These are phyloP conservation scores for Colletotrichum spinosum DNA, from an alignment of 2,329 filamentous ascomycete species.

Conservation along the genomic window DNA sequence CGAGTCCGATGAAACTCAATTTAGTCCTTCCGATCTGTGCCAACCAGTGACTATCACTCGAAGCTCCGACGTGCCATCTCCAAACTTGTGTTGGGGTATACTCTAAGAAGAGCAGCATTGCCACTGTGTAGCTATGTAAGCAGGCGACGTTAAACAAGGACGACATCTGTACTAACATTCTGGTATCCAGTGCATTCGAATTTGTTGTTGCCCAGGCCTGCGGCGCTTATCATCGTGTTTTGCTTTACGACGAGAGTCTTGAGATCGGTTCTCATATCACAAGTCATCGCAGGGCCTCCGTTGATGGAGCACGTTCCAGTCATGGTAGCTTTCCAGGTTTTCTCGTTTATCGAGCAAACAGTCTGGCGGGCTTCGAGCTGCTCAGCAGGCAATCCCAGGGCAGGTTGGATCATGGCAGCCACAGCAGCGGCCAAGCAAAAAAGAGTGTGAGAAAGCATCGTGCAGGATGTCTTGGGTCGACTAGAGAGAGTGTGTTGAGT, in stretches of 20 bases:
- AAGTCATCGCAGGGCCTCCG: background rate
- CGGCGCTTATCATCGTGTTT: background rate
- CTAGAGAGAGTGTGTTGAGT: background rate
- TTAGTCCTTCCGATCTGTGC: background rate
- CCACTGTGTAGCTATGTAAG: conserved; percentile 9
- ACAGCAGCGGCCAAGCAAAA: conserved; percentile 1
- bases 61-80: background rate
- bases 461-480: background rate
- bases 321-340: background rate
- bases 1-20: background rate
- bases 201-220: background rate
- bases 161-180: background rate
- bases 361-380: conserved; percentile 1
- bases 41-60: background rate
- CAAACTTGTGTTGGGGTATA: background rate
- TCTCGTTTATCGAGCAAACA: background rate
- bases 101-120: conserved; percentile 9
- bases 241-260: conserved; percentile 1
- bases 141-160: background rate
- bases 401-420: background rate
- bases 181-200: conserved; percentile 5
- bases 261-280: conserved; percentile 2
- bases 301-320: background rate
- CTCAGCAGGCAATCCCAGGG: conserved; percentile 4
- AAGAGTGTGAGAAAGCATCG: conserved; percentile 1